Conservation (phyloP, 768 basidiomycete species). For the Gloeopeniophorella convolvens region DNA sequence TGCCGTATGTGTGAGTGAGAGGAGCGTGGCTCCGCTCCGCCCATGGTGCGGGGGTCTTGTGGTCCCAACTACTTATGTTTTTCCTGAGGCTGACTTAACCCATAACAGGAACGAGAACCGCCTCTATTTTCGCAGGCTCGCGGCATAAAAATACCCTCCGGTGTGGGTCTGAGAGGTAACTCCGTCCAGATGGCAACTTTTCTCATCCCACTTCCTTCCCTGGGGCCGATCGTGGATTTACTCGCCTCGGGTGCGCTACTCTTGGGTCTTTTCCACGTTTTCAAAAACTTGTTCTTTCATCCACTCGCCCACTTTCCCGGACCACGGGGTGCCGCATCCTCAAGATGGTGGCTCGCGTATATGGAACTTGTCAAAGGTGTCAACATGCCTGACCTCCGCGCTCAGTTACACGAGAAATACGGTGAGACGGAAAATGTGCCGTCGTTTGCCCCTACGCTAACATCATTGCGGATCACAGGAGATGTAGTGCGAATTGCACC, state of each 20-base stretch:
- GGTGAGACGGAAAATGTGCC: background rate
- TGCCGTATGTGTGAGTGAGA: no score
- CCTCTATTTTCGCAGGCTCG: no score
- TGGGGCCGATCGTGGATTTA: background rate
- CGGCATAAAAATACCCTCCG: no score
- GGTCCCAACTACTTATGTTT: no score
- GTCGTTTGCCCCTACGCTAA: background rate
- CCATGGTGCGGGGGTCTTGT: no score
- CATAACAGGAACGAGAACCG: no score
- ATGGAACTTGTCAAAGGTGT: slow-evolving; percentile 4
- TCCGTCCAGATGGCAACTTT: no score
- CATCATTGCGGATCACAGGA: background rate
- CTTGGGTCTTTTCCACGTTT: background rate
- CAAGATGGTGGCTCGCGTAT: slow-evolving; percentile 15
- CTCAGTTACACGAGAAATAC: slow-evolving; percentile 9
- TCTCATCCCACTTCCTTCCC: background rate
- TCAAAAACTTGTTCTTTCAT: slow-evolving; percentile 10
- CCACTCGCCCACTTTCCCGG: slow-evolving; percentile 14
- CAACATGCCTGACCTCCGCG: slow-evolving; percentile 7
- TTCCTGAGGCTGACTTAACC: no score
- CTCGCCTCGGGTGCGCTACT: background rate
- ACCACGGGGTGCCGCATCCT: slow-evolving; percentile 13
- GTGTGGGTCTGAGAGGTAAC: no score
- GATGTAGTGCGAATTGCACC: slow-evolving; percentile 13
- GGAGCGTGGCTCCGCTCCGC: no score